Evolutionary conservation across 306 rosid species (phyloP), one percentile per base, ranked within the genome.

Genomic region (Prunus campanulata): DNA sequence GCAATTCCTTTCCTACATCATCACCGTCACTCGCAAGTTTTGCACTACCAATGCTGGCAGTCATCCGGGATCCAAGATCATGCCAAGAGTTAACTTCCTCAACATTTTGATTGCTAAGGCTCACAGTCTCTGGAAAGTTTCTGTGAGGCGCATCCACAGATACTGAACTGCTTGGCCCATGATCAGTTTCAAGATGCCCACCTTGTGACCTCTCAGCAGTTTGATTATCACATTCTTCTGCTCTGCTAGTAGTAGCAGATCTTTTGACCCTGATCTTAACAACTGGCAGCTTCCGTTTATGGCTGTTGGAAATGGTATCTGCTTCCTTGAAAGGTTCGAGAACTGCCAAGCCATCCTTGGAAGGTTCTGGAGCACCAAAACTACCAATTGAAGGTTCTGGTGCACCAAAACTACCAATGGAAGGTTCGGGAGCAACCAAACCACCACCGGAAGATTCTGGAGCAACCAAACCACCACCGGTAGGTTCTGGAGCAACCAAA

Each of bases 11-110:
- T 57, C 82, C 91, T 22, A 87, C 63, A 66, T 90, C 98, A 39
- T 90, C 95, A 73, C 89, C 90, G 66, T 91, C 91, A 44, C 89
- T 86, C 25, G 85, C 71, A 72, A 90, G 65, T 67, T 90, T 95
- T 47, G 96, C 98, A 82, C 98, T 90, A 48, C 96, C 97, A 63
- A 90, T 92, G 83, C 98, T 95, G 75, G 96, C 97, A 77, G 97
- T 95, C 97, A 95, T 80, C 74, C 84, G 93, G 20, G 96, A 95
- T 73, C 97, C 93, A 55, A 2, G 93, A 82, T 82, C 88, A 52
- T 88, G 93, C 72, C 90, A 92, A 61, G 97, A 92, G 81, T 87
- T 92, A 15, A 87, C 93, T 81, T 95, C 98, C 83, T 95, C 97
- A 2, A 88, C 70, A 68, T 90, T 88, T 70, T 84, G 93, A 80